phyloP scores from a whole-genome alignment of 2,329 filamentous ascomycete species.

The Epicoccum nigrum region DNA sequence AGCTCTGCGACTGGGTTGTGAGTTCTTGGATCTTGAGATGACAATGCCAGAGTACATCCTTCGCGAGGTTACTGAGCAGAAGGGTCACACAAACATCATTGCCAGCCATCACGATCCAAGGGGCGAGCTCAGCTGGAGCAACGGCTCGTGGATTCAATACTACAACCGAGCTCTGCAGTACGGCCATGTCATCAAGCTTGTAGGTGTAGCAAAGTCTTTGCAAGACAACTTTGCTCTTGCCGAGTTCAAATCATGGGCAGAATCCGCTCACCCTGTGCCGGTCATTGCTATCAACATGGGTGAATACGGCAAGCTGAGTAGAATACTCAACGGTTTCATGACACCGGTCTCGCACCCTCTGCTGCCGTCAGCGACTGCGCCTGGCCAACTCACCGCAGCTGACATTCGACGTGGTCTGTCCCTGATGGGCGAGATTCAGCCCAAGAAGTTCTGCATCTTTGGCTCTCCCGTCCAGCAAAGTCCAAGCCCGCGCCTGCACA shows the following conservation, averaged over 20 bases:
- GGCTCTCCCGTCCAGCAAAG: conserved; percentile 83
- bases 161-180: conserved; percentile 91
- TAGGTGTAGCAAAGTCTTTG: conserved; percentile 76
- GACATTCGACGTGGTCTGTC: conserved; percentile 83
- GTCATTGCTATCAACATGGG: conserved; percentile 98
- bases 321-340: conserved; percentile 89
- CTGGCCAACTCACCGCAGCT: conserved; percentile 86
- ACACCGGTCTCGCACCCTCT: conserved; percentile 91
- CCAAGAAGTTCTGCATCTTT: conserved; percentile 83
- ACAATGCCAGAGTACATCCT: conserved; percentile 80
- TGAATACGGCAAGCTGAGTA: conserved; percentile 80
- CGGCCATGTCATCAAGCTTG: conserved; percentile 92
- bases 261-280: conserved; percentile 75
- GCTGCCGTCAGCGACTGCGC: conserved; percentile 91
- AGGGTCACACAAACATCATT: conserved; percentile 81
- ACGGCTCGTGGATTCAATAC: conserved; percentile 87
- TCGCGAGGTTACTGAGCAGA: conserved; percentile 69
- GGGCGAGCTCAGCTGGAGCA: conserved; percentile 81
- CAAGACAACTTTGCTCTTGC: conserved; percentile 88
- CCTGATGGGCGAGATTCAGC: conserved; percentile 77
- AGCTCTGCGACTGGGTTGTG: conserved; percentile 81
- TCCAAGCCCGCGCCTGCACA: conserved; percentile 87
- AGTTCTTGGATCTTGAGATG: conserved; percentile 94
- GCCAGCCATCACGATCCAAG: conserved; percentile 93
- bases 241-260: conserved; percentile 79